Conservation (phyloP, 2,329 filamentous ascomycete species). For the Penicillium sp. region DNA sequence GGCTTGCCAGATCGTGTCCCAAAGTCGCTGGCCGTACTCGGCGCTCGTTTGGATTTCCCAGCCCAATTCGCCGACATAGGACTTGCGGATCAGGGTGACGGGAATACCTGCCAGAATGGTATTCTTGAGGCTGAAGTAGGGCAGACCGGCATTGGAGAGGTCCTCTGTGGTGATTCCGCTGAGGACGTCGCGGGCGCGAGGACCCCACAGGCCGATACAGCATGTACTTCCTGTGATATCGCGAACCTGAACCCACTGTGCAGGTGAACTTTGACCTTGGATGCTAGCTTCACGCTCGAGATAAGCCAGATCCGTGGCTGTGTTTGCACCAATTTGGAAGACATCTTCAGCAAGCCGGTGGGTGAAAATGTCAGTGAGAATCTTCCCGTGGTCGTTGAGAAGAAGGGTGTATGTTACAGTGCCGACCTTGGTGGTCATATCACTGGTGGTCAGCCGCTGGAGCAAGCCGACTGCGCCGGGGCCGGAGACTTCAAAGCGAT, state of each 20-base stretch:
- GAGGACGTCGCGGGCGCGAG: slow-evolving; percentile 56
- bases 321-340: slow-evolving; percentile 59
- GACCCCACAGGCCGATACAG: slow-evolving; percentile 65
- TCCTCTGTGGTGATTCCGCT: slow-evolving; percentile 34
- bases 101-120: slow-evolving; percentile 58
- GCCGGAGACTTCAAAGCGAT: slow-evolving; percentile 60
- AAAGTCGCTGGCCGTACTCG: slow-evolving; percentile 60
- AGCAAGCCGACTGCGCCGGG: slow-evolving; percentile 59
- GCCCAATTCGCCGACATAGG: slow-evolving; percentile 63
- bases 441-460: slow-evolving; percentile 47
- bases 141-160: slow-evolving; percentile 41
- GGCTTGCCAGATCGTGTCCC: slow-evolving; percentile 60
- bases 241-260: slow-evolving; percentile 53
- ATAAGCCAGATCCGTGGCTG: slow-evolving; percentile 57
- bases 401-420: slow-evolving; percentile 60
- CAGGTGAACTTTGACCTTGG: slow-evolving; percentile 42
- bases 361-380: slow-evolving; percentile 61
- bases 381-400: slow-evolving; percentile 55
- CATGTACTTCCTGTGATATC: slow-evolving; percentile 64
- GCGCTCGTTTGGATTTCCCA: slow-evolving; percentile 66
- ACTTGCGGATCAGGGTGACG: slow-evolving; percentile 58
- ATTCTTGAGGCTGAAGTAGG: slow-evolving; percentile 54
- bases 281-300: slow-evolving; percentile 55
- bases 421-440: slow-evolving; percentile 50
- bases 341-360: slow-evolving; percentile 52